Evolutionary conservation across 768 basidiomycete genomes (phyloP).

Genomic region (Termitomyces sp.): DNA sequence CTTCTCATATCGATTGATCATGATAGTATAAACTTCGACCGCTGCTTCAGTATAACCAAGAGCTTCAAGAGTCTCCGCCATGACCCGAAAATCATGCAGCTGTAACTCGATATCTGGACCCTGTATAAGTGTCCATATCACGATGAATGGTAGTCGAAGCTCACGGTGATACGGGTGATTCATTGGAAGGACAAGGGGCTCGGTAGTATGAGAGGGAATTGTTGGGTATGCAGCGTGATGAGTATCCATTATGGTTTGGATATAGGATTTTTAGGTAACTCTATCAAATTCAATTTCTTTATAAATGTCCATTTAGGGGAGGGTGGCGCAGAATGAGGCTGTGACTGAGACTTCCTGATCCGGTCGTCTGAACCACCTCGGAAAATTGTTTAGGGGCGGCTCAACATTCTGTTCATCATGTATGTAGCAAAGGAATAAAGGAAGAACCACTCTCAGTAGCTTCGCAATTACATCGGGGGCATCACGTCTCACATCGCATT

Average conservation of each 20-base stretch:
- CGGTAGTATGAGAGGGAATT: neutral
- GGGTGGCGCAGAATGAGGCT: conserved; percentile 3
- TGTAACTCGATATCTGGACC: neutral
- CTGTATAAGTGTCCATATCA: neutral
- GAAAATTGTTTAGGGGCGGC: neutral
- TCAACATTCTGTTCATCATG: neutral
- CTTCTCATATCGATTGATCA: neutral
- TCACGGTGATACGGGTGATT: neutral
- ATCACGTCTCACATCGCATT: neutral
- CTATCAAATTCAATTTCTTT: neutral
- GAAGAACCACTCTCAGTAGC: too few relatives aligned
- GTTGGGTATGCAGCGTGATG: neutral
- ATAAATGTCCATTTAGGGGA: neutral
- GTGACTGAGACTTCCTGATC: neutral
- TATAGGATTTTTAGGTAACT: neutral
- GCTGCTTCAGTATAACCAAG: neutral
- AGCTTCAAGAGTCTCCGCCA: neutral
- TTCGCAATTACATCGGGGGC: neutral
- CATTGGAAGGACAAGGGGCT: neutral
- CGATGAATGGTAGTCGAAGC: neutral
- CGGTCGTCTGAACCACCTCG: neutral
- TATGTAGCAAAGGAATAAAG: neutral
- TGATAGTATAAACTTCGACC: neutral
- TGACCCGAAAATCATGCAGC: neutral
- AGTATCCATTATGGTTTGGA: neutral